A percentile compares a stretch with the other conserved stretches of the same genome.
Conservation (phyloP, 495 filamentous ascomycete species). For the Daldinia caldariorum region DNA sequence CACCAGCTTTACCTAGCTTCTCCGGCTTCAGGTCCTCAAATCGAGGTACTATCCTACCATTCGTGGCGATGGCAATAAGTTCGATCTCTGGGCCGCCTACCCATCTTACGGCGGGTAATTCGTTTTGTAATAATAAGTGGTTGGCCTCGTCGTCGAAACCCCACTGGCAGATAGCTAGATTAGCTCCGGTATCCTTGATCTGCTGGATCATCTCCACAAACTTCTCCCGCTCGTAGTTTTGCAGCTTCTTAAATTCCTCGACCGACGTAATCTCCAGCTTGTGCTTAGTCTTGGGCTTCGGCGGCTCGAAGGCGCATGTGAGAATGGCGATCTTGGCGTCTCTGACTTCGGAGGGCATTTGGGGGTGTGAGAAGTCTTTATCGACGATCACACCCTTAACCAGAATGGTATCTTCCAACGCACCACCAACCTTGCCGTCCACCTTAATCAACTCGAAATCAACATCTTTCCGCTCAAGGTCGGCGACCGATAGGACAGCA, state of each 20-base stretch:
- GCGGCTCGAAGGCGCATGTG: slow-evolving; percentile 98
- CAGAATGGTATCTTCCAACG: slow-evolving; percentile 92
- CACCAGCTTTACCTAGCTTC: slow-evolving; percentile 89
- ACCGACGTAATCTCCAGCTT: slow-evolving; percentile 98
- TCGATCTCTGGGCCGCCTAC: slow-evolving; percentile 99
- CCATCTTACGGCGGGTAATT: slow-evolving; percentile 96
- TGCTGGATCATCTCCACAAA: slow-evolving; percentile 99
- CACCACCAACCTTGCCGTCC: slow-evolving; percentile 95
- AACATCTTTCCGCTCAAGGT: slow-evolving; percentile 95
- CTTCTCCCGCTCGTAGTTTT: slow-evolving; percentile 93
- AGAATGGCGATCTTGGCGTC: slow-evolving; percentile 98
- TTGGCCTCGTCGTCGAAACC: slow-evolving; percentile 99
- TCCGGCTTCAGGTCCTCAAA: slow-evolving; percentile 93
- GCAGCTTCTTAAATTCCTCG: slow-evolving; percentile 96
- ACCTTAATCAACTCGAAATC: slow-evolving; percentile 99
- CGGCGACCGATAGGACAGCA: slow-evolving; percentile 94
- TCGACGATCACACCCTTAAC: slow-evolving; percentile 98
- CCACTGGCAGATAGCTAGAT: slow-evolving; percentile 99
- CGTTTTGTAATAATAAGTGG: slow-evolving; percentile 93
- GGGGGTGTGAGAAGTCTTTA: slow-evolving; percentile 99
- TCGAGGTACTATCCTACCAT: slow-evolving; percentile 94
- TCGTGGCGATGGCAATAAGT: slow-evolving; percentile 97
- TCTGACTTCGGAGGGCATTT: slow-evolving; percentile 93
- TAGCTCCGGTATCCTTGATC: slow-evolving; percentile 96
- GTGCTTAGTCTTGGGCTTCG: slow-evolving; percentile 99